Percentiles rank a stretch among this genome's conserved stretches.
phyloP scores from a whole-genome alignment of 2,329 filamentous ascomycete genomes.

The Sclerotinia glacialis region DNA sequence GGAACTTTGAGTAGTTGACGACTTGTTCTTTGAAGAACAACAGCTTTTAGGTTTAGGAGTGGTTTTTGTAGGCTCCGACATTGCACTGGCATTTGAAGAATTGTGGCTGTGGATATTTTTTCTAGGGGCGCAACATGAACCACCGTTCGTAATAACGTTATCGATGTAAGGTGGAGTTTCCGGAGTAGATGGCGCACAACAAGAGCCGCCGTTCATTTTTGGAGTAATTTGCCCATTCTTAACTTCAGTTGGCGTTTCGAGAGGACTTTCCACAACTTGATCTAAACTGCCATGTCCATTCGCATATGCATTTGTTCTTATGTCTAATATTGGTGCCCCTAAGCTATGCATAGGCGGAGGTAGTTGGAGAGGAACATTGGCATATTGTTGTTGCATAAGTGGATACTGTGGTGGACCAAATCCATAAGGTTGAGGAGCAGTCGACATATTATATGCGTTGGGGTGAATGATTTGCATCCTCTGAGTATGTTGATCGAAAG shows the following conservation, averaged over 20 bases:
- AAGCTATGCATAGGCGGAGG: conserved; percentile 25
- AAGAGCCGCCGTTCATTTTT: conserved; percentile 25
- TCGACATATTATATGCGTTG: conserved; percentile 31
- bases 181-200: conserved; percentile 17
- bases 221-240: conserved; percentile 24
- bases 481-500: conserved; percentile 38
- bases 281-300: conserved; percentile 26
- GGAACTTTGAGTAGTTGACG: conserved; percentile 27
- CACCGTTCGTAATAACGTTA: conserved; percentile 22
- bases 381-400: conserved; percentile 30
- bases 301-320: conserved; percentile 27
- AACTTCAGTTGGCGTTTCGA: conserved; percentile 28
- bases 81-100: conserved; percentile 31
- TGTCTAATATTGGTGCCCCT: conserved; percentile 10
- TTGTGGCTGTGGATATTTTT: conserved; percentile 30
- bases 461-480: conserved; percentile 29
- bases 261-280: conserved; percentile 32
- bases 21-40: conserved; percentile 41
- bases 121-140: conserved; percentile 31
- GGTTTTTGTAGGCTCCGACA: conserved; percentile 27
- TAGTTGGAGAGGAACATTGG: conserved; percentile 29
- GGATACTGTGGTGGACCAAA: conserved; percentile 33
- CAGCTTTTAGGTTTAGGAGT: conserved; percentile 36
- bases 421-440: conserved; percentile 28
- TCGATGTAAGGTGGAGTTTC: conserved; percentile 14